phyloP scores from a whole-genome alignment of 1,284 basidiomycete species.

The Phellinidium pouzarii region DNA sequence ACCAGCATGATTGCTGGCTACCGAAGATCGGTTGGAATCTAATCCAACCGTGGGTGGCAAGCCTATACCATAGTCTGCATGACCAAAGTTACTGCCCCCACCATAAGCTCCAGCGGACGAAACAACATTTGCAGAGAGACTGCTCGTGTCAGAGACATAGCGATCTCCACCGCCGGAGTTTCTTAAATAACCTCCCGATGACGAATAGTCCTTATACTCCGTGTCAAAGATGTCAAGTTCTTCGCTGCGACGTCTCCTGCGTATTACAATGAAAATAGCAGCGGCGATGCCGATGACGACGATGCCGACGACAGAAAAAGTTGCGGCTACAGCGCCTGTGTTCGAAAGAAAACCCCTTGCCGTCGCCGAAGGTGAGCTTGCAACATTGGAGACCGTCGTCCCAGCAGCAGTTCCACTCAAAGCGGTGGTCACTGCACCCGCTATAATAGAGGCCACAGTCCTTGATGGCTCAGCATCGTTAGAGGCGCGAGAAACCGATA shows the following conservation, averaged over 20 bases:
- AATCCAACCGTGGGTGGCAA: slow-evolving; percentile 1
- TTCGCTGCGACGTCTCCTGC: slow-evolving; percentile 8
- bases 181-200: background rate
- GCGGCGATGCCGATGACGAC: slow-evolving; percentile 13
- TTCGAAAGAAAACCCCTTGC: slow-evolving; percentile 20
- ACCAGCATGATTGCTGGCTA: slow-evolving; percentile 16
- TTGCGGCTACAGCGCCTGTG: slow-evolving; percentile 21
- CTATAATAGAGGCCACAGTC: background rate
- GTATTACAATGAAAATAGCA: slow-evolving; percentile 5
- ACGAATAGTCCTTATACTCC: slow-evolving; percentile 12
- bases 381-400: background rate
- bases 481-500: background rate
- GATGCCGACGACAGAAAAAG: slow-evolving; percentile 21
- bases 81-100: background rate
- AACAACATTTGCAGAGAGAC: slow-evolving; percentile 8
- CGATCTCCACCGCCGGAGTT: slow-evolving; percentile 3
- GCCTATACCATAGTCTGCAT: slow-evolving; percentile 10
- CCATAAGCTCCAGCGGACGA: background rate
- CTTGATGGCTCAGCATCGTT: background rate
- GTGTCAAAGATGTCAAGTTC: slow-evolving; percentile 15
- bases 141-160: slow-evolving; percentile 7
- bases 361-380: background rate
- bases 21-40: slow-evolving; percentile 9
- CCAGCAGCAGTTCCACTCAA: background rate
- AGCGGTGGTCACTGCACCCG: background rate